These are phyloP conservation scores for Discostella stelligeroides DNA, from an alignment of 108 stramenopile genomes.

Conservation along the genomic window DNA sequence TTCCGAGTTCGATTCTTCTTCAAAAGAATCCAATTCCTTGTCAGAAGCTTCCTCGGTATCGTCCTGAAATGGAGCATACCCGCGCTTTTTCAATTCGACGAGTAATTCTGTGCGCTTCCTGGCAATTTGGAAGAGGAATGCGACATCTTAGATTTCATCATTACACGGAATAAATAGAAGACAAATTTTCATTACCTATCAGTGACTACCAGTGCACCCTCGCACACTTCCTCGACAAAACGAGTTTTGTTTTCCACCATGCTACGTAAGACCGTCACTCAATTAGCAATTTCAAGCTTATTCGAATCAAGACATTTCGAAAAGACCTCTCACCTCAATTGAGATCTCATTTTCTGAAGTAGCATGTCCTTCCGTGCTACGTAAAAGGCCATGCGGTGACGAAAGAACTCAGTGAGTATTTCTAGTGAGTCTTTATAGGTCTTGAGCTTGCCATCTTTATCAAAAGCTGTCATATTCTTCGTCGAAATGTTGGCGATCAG, in stretches of 20 bases:
- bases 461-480: slow-evolving; percentile 96
- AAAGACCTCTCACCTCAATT: too few relatives aligned
- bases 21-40: slow-evolving; percentile 61
- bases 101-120: slow-evolving; percentile 92
- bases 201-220: slow-evolving; percentile 87
- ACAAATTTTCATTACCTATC: too few relatives aligned
- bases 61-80: slow-evolving; percentile 84
- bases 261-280: too few relatives aligned
- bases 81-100: slow-evolving; percentile 75
- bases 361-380: slow-evolving; percentile 84
- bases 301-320: too few relatives aligned
- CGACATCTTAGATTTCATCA: too few relatives aligned
- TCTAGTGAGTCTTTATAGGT: slow-evolving; percentile 78
- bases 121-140: too few relatives aligned
- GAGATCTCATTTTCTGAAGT: slow-evolving; percentile 77
- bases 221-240: slow-evolving; percentile 95
- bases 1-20: slow-evolving; percentile 58
- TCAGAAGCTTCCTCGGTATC: slow-evolving; percentile 37
- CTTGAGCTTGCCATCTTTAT: slow-evolving; percentile 77
- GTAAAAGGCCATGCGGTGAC: slow-evolving; percentile 86
- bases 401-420: slow-evolving; percentile 91
- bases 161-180: too few relatives aligned
- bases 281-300: too few relatives aligned
- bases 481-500: slow-evolving; percentile 80
- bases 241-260: slow-evolving; percentile 97